Evolutionary conservation across 768 basidiomycete species (phyloP).

Genomic region (Tricholoma furcatifolium): DNA sequence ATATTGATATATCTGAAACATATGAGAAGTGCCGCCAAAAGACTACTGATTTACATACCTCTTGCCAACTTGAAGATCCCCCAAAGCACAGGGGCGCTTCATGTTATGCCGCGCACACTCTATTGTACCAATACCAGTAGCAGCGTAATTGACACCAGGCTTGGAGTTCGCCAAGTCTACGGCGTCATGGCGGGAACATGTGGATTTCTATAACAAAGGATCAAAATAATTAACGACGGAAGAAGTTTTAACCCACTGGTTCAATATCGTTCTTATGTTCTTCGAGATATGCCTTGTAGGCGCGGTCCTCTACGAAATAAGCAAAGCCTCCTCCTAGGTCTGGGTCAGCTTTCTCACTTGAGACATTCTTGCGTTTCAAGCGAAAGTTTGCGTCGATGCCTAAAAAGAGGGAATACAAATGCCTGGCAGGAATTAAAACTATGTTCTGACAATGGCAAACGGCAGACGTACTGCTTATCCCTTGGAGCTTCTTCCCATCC

Average conservation of each 20-base stretch:
- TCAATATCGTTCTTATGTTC: too few species aligned
- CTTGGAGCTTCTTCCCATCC: too few species aligned
- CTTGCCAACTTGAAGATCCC: constrained; percentile 31
- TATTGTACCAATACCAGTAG: constrained; percentile 25
- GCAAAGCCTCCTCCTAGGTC: constrained; percentile 24
- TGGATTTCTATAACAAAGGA: too few species aligned
- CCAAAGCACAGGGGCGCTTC: constrained; percentile 22
- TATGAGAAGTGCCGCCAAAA: not conserved
- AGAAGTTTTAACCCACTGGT: not conserved
- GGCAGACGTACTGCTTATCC: constrained; percentile 7
- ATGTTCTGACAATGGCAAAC: not conserved
- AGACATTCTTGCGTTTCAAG: constrained; percentile 26
- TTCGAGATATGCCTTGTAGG: too few species aligned
- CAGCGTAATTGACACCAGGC: constrained; percentile 16
- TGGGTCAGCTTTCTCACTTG: constrained; percentile 23
- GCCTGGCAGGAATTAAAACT: constrained; percentile 15
- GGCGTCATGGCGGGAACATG: too few species aligned
- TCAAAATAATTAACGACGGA: too few species aligned
- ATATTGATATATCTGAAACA: constrained; percentile 25
- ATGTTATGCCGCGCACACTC: constrained; percentile 30
- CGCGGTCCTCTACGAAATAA: too few species aligned
- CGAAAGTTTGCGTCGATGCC: too few species aligned
- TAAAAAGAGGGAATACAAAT: too few species aligned
- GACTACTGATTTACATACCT: constrained; percentile 17
- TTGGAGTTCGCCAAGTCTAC: constrained; percentile 22